phyloP scores from a whole-genome alignment of 1,284 basidiomycete species.

The Cutaneotrichosporon spelunceum region DNA sequence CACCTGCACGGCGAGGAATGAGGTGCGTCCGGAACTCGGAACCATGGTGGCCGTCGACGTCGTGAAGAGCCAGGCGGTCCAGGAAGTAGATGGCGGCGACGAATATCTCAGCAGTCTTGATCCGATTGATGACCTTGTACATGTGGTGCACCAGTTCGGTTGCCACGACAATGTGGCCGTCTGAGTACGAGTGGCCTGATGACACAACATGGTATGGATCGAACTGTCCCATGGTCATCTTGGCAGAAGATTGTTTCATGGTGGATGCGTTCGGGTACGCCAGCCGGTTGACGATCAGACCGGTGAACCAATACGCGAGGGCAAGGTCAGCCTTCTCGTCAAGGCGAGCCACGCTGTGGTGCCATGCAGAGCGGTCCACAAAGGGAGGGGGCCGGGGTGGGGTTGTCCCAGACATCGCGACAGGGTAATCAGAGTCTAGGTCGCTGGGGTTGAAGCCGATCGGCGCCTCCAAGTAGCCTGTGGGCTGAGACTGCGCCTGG shows the following conservation, averaged over 20 bases:
- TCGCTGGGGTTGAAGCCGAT: neutral
- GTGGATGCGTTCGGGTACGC: neutral
- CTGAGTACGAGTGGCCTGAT: conserved; percentile 8
- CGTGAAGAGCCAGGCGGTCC: conserved; percentile 20
- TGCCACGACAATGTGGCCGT: conserved; percentile 12
- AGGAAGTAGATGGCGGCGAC: conserved; percentile 21
- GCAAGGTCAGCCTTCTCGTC: neutral
- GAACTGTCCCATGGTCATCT: conserved; percentile 1
- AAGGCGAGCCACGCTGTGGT: neutral
- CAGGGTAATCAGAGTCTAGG: neutral
- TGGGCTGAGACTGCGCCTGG: neutral
- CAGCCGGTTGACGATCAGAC: conserved; percentile 2
- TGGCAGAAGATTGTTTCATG: neutral
- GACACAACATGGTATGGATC: conserved; percentile 19
- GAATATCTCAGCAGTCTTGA: conserved; percentile 17
- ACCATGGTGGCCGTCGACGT: conserved; percentile 11
- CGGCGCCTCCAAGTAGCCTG: neutral
- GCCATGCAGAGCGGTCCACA: neutral
- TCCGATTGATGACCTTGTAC: conserved; percentile 13
- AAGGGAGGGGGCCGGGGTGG: neutral
- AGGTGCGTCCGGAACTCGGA: conserved; percentile 7
- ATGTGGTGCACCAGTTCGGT: conserved; percentile 14
- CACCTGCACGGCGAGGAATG: neutral
- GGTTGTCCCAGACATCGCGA: neutral
- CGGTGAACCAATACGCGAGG: conserved; percentile 6